phyloP scores from a whole-genome alignment of 1,284 basidiomycete species.

The Puccinia triticina region DNA sequence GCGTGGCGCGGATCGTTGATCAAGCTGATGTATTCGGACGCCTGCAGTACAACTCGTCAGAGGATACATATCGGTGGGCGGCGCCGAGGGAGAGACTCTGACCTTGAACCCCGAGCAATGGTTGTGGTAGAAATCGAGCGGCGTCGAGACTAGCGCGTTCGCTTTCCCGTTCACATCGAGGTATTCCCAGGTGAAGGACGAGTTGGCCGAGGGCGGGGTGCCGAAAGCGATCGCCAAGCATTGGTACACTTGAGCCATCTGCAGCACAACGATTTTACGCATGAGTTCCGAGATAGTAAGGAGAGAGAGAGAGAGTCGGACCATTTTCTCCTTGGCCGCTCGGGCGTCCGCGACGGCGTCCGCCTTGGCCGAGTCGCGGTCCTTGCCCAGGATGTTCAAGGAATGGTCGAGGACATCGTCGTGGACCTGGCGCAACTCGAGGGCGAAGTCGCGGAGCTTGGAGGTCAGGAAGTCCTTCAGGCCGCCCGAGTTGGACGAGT shows the following conservation, averaged over 20 bases:
- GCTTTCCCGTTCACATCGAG: slow-evolving; percentile 79
- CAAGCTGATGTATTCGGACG: slow-evolving; percentile 76
- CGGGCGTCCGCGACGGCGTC: slow-evolving; percentile 22
- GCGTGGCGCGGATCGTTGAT: slow-evolving; percentile 91
- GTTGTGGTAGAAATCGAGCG: slow-evolving; percentile 68
- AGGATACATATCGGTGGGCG: not conserved
- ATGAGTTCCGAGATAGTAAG: not conserved
- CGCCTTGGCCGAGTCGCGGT: not conserved
- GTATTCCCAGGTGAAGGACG: slow-evolving; percentile 77
- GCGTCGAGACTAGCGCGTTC: slow-evolving; percentile 74
- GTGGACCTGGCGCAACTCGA: slow-evolving; percentile 71
- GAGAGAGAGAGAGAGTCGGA: slow-evolving; percentile 51
- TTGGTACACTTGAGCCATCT: slow-evolving; percentile 67
- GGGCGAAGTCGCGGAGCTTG: slow-evolving; percentile 85
- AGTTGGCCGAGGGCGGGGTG: slow-evolving; percentile 74
- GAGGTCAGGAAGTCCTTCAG: slow-evolving; percentile 80
- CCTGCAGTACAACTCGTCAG: slow-evolving; percentile 13
- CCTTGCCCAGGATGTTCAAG: slow-evolving; percentile 43
- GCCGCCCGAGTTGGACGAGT: slow-evolving; percentile 73
- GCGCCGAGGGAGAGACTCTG: not conserved
- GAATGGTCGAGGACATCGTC: slow-evolving; percentile 63
- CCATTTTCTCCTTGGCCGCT: slow-evolving; percentile 53
- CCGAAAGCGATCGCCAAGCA: slow-evolving; percentile 83
- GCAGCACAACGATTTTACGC: slow-evolving; percentile 63
- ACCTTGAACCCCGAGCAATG: slow-evolving; percentile 64